Percentiles rank a stretch among this genome's conserved stretches.
phyloP scores from a whole-genome alignment of 1,284 basidiomycete species.

The Amylostereum chailletii region DNA sequence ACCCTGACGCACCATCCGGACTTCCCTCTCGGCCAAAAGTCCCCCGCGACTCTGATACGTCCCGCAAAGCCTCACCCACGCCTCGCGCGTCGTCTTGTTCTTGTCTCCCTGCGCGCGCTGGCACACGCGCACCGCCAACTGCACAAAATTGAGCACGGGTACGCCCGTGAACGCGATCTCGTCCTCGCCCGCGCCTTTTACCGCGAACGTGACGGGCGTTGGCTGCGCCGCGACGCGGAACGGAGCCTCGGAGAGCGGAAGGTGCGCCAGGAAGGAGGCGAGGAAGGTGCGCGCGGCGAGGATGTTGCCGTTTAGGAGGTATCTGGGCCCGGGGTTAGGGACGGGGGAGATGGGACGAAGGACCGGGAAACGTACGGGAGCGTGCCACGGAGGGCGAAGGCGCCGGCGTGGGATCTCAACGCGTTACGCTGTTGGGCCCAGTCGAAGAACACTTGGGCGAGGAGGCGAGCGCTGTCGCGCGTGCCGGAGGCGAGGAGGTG shows the following conservation, averaged over 20 bases:
- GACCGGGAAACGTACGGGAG: slow-evolving; percentile 56
- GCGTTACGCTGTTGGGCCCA: slow-evolving; percentile 42
- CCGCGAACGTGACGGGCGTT: slow-evolving; percentile 18
- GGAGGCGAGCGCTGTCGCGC: slow-evolving; percentile 75
- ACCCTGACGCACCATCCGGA: slow-evolving; percentile 56
- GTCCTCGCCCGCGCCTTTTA: slow-evolving; percentile 19
- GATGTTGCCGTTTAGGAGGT: slow-evolving; percentile 82
- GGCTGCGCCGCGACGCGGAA: slow-evolving; percentile 32
- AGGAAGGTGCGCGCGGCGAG: slow-evolving; percentile 82
- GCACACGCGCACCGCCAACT: slow-evolving; percentile 77
- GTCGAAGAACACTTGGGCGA: slow-evolving; percentile 80
- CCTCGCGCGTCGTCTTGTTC: slow-evolving; percentile 65
- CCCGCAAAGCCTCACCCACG: slow-evolving; percentile 76
- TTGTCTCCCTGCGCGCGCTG: slow-evolving; percentile 75
- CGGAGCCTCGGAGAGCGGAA: slow-evolving; percentile 33
- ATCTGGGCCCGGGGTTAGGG: slow-evolving; percentile 33
- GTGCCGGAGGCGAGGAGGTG: slow-evolving; percentile 81
- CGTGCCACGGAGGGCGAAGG: slow-evolving; percentile 75
- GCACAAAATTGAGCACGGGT: slow-evolving; percentile 75
- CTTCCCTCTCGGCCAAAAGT: slow-evolving; percentile 53
- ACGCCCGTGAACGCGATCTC: slow-evolving; percentile 71
- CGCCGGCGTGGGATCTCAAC: slow-evolving; percentile 30
- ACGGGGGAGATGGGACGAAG: slow-evolving; percentile 2
- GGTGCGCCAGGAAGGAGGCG: slow-evolving; percentile 58
- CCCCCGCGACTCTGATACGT: slow-evolving; percentile 69